Base-by-base conservation (phyloP, 2,329 filamentous ascomycete species). In the Akanthomyces uredinophilus region DNA sequence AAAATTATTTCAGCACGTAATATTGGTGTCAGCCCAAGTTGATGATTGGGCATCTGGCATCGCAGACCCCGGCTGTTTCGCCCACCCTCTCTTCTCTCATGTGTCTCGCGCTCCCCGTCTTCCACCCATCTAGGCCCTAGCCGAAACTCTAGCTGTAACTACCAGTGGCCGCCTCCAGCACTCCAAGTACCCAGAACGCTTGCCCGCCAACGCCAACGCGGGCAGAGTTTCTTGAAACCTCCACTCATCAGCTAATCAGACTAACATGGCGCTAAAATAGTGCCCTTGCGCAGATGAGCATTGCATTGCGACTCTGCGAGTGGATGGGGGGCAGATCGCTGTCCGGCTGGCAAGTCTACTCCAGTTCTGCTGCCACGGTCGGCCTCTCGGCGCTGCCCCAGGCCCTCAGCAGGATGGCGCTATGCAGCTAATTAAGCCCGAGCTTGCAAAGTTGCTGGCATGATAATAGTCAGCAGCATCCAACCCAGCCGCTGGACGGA, bases 391-490 rank as follows among this genome's bases (percentile, higher is more conserved):
- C 20, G 50, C n/a, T 24, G 37, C 37, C 37, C 37, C 8, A 39
- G 37, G 32, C 37, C 32, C 50, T 55, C 35, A 43, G 5, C 35
- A 41, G 35, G 4, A 54, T 51, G 49, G n/a, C 50, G 16, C 24
- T 55, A 16, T 44, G 7, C 43, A 43, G 27, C 29, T 7, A 24
- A n/a, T 47, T n/a, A 49, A 27, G 35, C 54, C 37, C 39, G 32
- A 37, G 20, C 35, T 54, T 54, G 51, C 39, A 44, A 24, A 13
- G 22, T 54, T 54, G 51, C 20, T 41, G 35, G 32, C 43, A 39
- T 39, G 39, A 52, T 39, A 52, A 52, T 22, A 47, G 54, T 57
- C 44, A 57, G 54, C 54, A 49, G 13, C 43, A 46, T 13, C 43
- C 20, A 24, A 24, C 46, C 35, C 56, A 43, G 20, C 35, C 24